These are phyloP conservation scores for Fusarium vanettenii DNA, from an alignment of 2,329 filamentous ascomycete species.

Conservation along the genomic window DNA sequence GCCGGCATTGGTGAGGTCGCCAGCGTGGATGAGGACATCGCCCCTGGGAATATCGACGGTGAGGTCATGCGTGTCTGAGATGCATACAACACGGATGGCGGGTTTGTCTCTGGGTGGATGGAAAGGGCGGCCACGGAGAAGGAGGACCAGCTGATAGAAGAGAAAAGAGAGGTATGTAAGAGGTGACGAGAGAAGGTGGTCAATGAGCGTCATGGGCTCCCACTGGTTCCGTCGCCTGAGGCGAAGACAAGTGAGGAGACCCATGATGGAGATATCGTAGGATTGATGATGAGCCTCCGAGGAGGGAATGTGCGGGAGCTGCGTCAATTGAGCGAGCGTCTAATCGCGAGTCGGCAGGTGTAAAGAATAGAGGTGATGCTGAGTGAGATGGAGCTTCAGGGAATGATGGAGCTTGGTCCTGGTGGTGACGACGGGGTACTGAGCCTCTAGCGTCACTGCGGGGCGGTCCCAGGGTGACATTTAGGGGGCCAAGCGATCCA, in stretches of 20 bases:
- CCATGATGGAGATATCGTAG: constrained; percentile 50
- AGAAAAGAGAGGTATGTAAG: constrained; percentile 71
- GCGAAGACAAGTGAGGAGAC: constrained; percentile 57
- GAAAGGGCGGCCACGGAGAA: constrained; percentile 75
- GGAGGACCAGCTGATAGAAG: constrained; percentile 73
- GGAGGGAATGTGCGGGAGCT: neutral
- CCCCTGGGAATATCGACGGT: constrained; percentile 74
- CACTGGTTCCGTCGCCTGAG: constrained; percentile 61
- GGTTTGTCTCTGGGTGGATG: constrained; percentile 64
- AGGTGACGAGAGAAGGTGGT: constrained; percentile 75
- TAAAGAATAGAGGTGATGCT: neutral
- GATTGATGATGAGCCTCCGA: neutral
- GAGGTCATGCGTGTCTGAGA: constrained; percentile 87
- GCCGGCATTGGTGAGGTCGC: constrained; percentile 83
- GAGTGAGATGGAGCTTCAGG: neutral
- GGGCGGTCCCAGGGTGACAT: neutral
- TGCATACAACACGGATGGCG: constrained; percentile 82
- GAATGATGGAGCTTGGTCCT: neutral
- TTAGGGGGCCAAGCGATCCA: constrained; percentile 16
- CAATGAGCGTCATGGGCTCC: constrained; percentile 65
- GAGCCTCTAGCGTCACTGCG: constrained; percentile 16
- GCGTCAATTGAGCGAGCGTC: neutral
- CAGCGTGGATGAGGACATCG: constrained; percentile 90
- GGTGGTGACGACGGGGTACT: constrained; percentile 6
- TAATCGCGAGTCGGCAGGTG: neutral